A percentile compares a stretch with the other conserved stretches of the same genome.
phyloP scores from a whole-genome alignment of 257 asterid genomes.

The Fraxinus americana region DNA sequence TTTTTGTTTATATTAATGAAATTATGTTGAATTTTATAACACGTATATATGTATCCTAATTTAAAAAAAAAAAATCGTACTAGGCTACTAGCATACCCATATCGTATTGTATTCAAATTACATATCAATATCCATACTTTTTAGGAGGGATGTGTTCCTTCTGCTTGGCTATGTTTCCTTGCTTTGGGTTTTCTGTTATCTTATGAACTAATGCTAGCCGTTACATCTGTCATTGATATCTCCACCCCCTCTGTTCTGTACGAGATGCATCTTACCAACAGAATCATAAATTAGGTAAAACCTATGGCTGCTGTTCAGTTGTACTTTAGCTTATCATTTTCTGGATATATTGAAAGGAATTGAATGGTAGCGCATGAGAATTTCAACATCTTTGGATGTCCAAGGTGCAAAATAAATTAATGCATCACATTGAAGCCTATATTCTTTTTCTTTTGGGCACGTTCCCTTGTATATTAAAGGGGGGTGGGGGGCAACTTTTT shows the following conservation, averaged over 20 bases:
- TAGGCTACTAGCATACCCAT: too few species aligned
- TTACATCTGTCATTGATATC: background rate
- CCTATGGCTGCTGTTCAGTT: background rate
- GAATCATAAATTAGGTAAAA: background rate
- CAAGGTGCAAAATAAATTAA: background rate
- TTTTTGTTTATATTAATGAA: too few species aligned
- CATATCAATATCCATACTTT: too few species aligned
- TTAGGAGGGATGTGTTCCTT: background rate
- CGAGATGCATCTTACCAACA: background rate
- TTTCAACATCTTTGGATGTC: background rate
- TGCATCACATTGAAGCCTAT: background rate
- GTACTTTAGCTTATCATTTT: background rate
- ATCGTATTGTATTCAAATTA: too few species aligned
- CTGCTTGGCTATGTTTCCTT: background rate
- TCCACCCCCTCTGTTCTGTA: background rate
- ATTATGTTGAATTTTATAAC: too few species aligned
- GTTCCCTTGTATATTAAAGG: background rate
- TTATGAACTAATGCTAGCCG: background rate
- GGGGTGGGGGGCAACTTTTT: constrained; percentile 11
- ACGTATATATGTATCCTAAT: too few species aligned
- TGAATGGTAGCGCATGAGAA: background rate
- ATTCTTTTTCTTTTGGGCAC: background rate
- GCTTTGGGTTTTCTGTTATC: background rate
- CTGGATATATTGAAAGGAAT: background rate
- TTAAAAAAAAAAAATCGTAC: too few species aligned